phyloP scores from a whole-genome alignment of 371 early-diverging fungal species.

The Zopfochytrium polystomum region DNA sequence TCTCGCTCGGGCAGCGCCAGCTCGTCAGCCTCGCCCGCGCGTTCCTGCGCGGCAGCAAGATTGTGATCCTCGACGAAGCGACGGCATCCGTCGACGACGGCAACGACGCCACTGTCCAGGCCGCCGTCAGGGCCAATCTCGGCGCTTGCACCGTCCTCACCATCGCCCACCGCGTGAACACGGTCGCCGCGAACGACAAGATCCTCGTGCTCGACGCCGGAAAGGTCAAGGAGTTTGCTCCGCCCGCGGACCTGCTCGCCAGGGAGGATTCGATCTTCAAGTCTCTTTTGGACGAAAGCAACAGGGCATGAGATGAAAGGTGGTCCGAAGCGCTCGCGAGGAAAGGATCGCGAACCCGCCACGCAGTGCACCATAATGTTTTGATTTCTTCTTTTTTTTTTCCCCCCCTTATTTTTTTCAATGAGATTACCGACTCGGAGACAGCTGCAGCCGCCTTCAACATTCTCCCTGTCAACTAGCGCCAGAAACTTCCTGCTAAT shows the following conservation, averaged over 20 bases:
- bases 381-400: too few species aligned
- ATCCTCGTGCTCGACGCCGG: slow-evolving; percentile 41
- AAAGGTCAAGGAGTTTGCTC: slow-evolving; percentile 35
- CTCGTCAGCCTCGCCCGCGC: slow-evolving; percentile 45
- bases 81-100: too few species aligned
- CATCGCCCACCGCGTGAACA: slow-evolving; percentile 56
- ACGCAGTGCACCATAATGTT: too few species aligned
- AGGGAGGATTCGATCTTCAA: slow-evolving; percentile 22
- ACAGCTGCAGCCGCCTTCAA: too few species aligned
- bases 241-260: slow-evolving; percentile 31
- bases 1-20: slow-evolving; percentile 51
- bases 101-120: slow-evolving; percentile 34
- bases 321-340: too few species aligned
- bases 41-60: slow-evolving; percentile 36
- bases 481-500: too few species aligned
- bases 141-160: slow-evolving; percentile 61
- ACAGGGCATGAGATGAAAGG: too few species aligned
- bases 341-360: too few species aligned
- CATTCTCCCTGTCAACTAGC: too few species aligned
- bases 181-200: slow-evolving; percentile 24
- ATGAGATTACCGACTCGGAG: too few species aligned
- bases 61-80: slow-evolving; percentile 62
- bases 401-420: too few species aligned
- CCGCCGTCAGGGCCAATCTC: slow-evolving; percentile 39
- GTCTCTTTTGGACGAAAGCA: too few species aligned